Evolutionary conservation across 768 basidiomycete genomes (phyloP).

Genomic region (Termitomyces sp.): DNA sequence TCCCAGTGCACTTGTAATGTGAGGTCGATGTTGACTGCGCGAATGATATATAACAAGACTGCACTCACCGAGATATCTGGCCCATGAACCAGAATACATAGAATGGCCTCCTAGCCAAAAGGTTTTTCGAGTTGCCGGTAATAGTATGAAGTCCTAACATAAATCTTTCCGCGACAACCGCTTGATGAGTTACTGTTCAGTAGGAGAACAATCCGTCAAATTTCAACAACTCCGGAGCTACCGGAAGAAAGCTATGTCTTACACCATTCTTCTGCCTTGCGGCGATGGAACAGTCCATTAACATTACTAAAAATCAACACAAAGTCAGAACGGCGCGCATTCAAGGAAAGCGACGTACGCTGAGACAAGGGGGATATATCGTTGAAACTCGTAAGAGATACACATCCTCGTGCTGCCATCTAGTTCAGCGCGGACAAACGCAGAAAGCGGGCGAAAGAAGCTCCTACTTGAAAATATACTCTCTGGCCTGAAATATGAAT

Average conservation of each 20-base stretch:
- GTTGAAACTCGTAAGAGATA: slow-evolving; percentile 65
- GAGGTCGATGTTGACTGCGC: slow-evolving; percentile 1
- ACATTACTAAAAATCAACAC: slow-evolving; percentile 27
- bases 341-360: slow-evolving; percentile 32
- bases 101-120: slow-evolving; percentile 55
- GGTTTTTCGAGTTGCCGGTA: slow-evolving; percentile 47
- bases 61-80: slow-evolving; percentile 50
- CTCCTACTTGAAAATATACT: slow-evolving; percentile 73
- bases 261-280: slow-evolving; percentile 67
- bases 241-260: slow-evolving; percentile 20
- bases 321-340: background rate
- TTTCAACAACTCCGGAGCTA: background rate
- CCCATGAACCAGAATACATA: slow-evolving; percentile 75
- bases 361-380: slow-evolving; percentile 54
- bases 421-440: slow-evolving; percentile 2
- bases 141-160: slow-evolving; percentile 56
- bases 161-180: slow-evolving; percentile 50
- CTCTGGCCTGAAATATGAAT: slow-evolving; percentile 65
- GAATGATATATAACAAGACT: background rate
- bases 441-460: background rate
- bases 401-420: slow-evolving; percentile 56
- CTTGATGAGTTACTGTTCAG: slow-evolving; percentile 53
- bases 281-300: slow-evolving; percentile 41
- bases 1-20: slow-evolving; percentile 37
- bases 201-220: slow-evolving; percentile 4